Evolutionary conservation across 2,329 filamentous ascomycete species (phyloP), one percentile per base, ranked within the genome.

Genomic region (Cladosporium sp.): DNA sequence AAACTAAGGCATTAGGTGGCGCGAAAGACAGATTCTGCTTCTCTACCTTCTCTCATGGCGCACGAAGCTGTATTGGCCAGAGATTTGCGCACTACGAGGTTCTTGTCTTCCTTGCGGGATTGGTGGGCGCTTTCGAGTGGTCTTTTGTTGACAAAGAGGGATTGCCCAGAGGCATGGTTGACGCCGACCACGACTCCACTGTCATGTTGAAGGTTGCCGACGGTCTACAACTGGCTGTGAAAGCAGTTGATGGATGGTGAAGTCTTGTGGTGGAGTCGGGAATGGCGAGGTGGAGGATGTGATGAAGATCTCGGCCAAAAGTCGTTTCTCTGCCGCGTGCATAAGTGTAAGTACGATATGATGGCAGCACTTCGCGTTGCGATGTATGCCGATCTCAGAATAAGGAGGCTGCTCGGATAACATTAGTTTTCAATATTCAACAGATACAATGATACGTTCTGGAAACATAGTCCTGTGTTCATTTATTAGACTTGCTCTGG

Each of bases 1-100:
- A 88, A 32, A 92, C 90, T 0, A 73, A 88, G 59, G 10, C 80
- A 92, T 24, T 95, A 10, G 92, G 92, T 90, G 92, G 1, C 75
- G 83, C 0, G 88, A 93, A 71, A 90, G 92, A 68, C 59, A 71
- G 70, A 47, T 72, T 69, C 54, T 68, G 66, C 12, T 69, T 70
- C 28, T 63, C 73, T 21, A 72, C 71, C 4, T 73, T 73, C 64
- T 67, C 72, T 52, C 72, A 71, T 55, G 93, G 93, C 0, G 92
- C 92, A 1, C 82, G 92, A 66, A 91, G 90, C 75, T 96, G 92
- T 75, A 96, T 96, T 71, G 93, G 92, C 0, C 85, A 88, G 77
- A 83, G 84, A 1, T 96, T 96, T 78, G 91, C 93, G 0, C 61
- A 64, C 21, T 65, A 65, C 57, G 64, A 65, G 44, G 51, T 65